Base-by-base conservation (phyloP, 768 basidiomycete genomes). In the Zangia roseola region DNA sequence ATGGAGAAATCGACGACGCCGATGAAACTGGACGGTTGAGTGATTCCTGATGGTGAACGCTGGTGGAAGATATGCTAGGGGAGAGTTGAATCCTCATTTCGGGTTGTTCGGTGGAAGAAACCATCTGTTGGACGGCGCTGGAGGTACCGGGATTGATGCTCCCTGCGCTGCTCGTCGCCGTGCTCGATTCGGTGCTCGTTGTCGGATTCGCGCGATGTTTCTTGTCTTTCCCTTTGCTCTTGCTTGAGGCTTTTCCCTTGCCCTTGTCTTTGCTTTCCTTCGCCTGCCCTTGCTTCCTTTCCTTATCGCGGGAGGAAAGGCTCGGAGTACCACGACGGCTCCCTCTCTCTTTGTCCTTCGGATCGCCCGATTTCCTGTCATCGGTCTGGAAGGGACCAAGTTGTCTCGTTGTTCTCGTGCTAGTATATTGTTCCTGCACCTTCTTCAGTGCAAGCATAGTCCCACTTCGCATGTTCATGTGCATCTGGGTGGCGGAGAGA, bases 401-500 rank as follows among this genome's bases (percentile, higher is more conserved):
- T 59, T 81, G 82, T 40, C 79, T 74, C 6, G 85, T 88, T 17
- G 86, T 85, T 28, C 76, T 82, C 16, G 88, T 90, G 57, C 81
- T 88, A 16, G 87, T 89, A 58, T 80, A 91, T 14, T 84, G 82
- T 59, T 82, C 81, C 56, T 91, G 89, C n/a, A 91, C 88, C 53
- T 77, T 79, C 58, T 81, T 80, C 26, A 86, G 81, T 16, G 86
- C 88, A 12, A 91, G 69, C 54, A 92, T 68, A 46, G 91, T 83
- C 13, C 68, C 68, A 14, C 43, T 44, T 10, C 67, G 68, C 43
- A 62, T 63, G 10, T 68, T 59, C 53, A 63, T 54, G 50, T 62
- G 55, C 40, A 59, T 54, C 35, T 51, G 49, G 41, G 63, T 33
- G 19, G 14, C 47, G 19, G 60, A 47, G 23, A 51, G 42, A 19